These are phyloP conservation scores for Alternaria rosae DNA, from an alignment of 2,329 filamentous ascomycete species.

Conservation along the genomic window DNA sequence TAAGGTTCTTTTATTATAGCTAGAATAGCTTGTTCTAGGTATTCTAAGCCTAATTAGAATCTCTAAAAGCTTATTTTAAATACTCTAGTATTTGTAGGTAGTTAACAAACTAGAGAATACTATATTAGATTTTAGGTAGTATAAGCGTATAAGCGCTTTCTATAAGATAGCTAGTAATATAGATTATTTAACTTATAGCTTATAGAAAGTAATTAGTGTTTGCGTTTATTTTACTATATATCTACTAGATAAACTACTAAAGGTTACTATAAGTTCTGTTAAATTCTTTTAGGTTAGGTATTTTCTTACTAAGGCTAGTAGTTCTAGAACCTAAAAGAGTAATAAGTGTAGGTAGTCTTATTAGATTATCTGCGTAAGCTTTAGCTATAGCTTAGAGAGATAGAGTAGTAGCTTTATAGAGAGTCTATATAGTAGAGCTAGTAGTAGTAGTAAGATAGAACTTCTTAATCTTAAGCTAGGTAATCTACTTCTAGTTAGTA, in stretches of 20 bases:
- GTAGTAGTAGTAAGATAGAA: background rate
- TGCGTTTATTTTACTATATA: background rate
- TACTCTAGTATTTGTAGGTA: too few species aligned
- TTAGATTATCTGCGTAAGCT: background rate
- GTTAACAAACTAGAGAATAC: too few species aligned
- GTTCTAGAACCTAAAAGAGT: background rate
- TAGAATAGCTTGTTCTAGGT: too few species aligned
- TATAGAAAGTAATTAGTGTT: background rate
- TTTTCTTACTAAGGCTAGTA: background rate
- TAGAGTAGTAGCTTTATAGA: too few species aligned
- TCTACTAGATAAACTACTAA: background rate
- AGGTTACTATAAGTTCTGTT: background rate
- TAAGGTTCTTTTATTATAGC: too few species aligned
- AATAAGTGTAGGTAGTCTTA: background rate
- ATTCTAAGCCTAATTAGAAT: too few species aligned
- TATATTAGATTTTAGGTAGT: background rate
- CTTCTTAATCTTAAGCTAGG: background rate
- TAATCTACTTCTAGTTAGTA: slow-evolving; percentile 1
- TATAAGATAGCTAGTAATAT: background rate
- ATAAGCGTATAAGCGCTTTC: background rate
- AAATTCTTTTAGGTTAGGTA: slow-evolving; percentile 3
- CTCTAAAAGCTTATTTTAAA: too few species aligned
- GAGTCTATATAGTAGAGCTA: too few species aligned
- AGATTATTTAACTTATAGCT: background rate
- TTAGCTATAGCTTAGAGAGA: background rate